Conservation (phyloP, 805 yeast species). For the Citeromyces matritensis region DNA sequence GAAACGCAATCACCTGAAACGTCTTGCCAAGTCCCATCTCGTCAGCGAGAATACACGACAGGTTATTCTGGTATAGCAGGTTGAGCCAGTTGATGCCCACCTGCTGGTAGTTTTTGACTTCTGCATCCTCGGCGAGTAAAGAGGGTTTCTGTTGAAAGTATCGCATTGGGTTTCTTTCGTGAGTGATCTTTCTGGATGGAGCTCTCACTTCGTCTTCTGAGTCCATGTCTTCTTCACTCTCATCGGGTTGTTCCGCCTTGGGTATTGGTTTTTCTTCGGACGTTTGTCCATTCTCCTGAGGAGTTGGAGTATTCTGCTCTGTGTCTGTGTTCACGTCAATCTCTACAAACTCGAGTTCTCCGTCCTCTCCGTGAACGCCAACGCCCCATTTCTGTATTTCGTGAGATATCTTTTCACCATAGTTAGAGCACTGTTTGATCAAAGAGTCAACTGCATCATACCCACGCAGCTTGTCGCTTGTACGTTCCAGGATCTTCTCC, state of each 20-base stretch:
- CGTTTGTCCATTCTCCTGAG: background rate
- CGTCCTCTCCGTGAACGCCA: slow-evolving; percentile 43
- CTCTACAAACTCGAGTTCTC: slow-evolving; percentile 55
- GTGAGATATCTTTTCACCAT: slow-evolving; percentile 53
- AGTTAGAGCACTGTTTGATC: slow-evolving; percentile 66
- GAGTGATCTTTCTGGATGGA: slow-evolving; percentile 1
- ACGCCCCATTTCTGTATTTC: slow-evolving; percentile 87
- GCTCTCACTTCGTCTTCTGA: slow-evolving; percentile 6
- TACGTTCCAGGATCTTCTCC: slow-evolving; percentile 55
- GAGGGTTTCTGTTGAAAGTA: slow-evolving; percentile 64
- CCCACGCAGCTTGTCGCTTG: slow-evolving; percentile 62
- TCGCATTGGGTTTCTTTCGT: slow-evolving; percentile 6
- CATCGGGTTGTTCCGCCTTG: slow-evolving; percentile 11
- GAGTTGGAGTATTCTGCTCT: slow-evolving; percentile 14
- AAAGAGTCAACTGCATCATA: slow-evolving; percentile 92
- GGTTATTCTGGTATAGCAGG: slow-evolving; percentile 56
- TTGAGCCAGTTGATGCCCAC: slow-evolving; percentile 95
- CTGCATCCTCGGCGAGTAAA: slow-evolving; percentile 44
- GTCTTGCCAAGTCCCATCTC: slow-evolving; percentile 99
- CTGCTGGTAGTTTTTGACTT: slow-evolving; percentile 80
- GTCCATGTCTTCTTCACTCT: slow-evolving; percentile 9
- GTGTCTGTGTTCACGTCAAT: slow-evolving; percentile 17
- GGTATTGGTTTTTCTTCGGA: background rate
- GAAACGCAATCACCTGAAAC: slow-evolving; percentile 85
- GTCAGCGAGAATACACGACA: slow-evolving; percentile 92